A percentile compares a stretch with the other conserved stretches of the same genome.
Evolutionary conservation across 352 stramenopile species (phyloP).

Genomic region (Globisporangium polare): DNA sequence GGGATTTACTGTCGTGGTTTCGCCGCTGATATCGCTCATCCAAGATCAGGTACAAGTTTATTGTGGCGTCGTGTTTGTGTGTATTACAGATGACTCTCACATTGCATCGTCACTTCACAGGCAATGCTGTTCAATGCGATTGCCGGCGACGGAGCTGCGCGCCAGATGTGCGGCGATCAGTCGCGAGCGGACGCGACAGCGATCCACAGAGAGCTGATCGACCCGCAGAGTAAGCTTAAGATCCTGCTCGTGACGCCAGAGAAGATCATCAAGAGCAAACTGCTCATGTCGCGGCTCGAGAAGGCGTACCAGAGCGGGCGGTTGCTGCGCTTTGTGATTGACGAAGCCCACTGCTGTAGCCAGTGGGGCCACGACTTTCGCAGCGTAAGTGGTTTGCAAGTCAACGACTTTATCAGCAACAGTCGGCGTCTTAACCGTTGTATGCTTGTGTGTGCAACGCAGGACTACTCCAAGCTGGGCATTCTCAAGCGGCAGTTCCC

Average conservation of each 20-base stretch:
- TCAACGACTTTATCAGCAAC: too few relatives aligned
- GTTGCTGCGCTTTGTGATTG: slow-evolving; percentile 92
- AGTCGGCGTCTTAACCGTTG: too few relatives aligned
- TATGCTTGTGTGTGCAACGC: slow-evolving; percentile 4
- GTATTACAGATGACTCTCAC: not conserved
- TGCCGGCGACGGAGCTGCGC: slow-evolving; percentile 44
- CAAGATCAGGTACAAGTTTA: slow-evolving; percentile 76
- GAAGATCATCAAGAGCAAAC: slow-evolving; percentile 87
- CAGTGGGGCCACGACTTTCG: slow-evolving; percentile 86
- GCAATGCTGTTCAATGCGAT: slow-evolving; percentile 78
- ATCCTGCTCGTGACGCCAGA: slow-evolving; percentile 92
- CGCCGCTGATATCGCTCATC: slow-evolving; percentile 91
- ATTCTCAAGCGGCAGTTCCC: slow-evolving; percentile 90
- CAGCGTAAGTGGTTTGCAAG: slow-evolving; percentile 41
- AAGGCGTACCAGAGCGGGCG: slow-evolving; percentile 75
- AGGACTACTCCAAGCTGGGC: slow-evolving; percentile 92
- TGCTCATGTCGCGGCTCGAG: slow-evolving; percentile 89
- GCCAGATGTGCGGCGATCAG: slow-evolving; percentile 52
- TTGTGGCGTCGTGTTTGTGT: not conserved
- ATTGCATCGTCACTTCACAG: slow-evolving; percentile 2
- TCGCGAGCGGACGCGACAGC: slow-evolving; percentile 42
- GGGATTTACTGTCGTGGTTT: slow-evolving; percentile 89
- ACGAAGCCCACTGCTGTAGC: slow-evolving; percentile 86
- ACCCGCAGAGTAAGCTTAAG: slow-evolving; percentile 48
- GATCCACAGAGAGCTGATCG: slow-evolving; percentile 84